Percentiles rank a stretch among this genome's conserved stretches.
Evolutionary conservation across 495 filamentous ascomycete species (phyloP).

Genomic region (Cercophora samala): DNA sequence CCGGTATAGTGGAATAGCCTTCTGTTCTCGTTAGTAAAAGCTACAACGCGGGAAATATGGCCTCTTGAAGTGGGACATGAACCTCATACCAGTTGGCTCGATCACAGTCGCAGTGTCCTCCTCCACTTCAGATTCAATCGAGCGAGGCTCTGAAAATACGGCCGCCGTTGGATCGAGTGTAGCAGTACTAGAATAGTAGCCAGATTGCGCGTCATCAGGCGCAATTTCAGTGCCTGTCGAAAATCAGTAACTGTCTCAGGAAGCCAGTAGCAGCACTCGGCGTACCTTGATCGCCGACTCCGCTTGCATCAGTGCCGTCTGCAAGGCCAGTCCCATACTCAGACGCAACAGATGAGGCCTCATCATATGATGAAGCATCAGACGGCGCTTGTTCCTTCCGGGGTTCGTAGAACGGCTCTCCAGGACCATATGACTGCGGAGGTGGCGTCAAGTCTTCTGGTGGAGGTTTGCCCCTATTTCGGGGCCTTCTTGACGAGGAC

Average conservation of each 20-base stretch:
- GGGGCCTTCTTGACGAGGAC: neutral
- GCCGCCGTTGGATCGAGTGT: neutral
- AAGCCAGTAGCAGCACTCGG: neutral
- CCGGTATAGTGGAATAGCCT: neutral
- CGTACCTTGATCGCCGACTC: neutral
- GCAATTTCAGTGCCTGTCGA: neutral
- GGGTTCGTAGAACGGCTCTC: neutral
- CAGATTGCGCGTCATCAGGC: neutral
- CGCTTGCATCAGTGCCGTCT: neutral
- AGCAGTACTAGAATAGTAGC: neutral
- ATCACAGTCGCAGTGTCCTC: neutral
- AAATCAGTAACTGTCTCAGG: neutral
- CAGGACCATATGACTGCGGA: neutral
- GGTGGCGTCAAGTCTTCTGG: neutral
- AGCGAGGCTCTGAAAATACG: neutral
- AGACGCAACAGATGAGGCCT: neutral
- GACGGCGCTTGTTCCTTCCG: neutral
- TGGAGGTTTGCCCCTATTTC: neutral
- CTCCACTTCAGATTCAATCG: neutral
- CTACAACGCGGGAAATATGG: too few species aligned
- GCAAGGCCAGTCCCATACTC: neutral
- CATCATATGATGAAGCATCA: neutral
- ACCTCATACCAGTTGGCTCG: neutral
- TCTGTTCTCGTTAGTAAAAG: neutral
- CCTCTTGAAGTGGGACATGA: neutral